These are phyloP conservation scores for Populus alba DNA, from an alignment of 345 rosid species.

Conservation along the genomic window DNA sequence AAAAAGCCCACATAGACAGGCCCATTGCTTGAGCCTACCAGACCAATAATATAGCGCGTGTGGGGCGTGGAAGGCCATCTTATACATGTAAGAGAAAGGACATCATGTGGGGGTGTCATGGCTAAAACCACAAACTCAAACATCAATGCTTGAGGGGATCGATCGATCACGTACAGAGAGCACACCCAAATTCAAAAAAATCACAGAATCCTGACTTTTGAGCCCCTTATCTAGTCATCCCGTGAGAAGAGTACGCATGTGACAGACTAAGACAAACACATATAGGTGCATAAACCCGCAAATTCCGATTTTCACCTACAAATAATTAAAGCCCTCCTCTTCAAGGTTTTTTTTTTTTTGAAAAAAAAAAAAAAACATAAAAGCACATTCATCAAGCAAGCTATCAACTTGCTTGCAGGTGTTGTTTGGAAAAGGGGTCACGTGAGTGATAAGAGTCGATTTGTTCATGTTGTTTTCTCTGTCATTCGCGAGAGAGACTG, in stretches of 20 bases:
- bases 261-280: slow-evolving; percentile 33
- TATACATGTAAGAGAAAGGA: background rate
- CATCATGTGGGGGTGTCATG: slow-evolving; percentile 23
- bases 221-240: slow-evolving; percentile 20
- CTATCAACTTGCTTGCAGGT: background rate
- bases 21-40: background rate
- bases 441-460: background rate
- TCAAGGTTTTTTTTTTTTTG: too few species aligned
- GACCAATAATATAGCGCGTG: background rate
- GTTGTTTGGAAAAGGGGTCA: background rate
- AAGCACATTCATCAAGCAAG: background rate
- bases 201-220: background rate
- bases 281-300: slow-evolving; percentile 1
- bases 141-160: background rate
- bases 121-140: slow-evolving; percentile 22
- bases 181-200: slow-evolving; percentile 7
- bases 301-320: background rate
- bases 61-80: background rate
- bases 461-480: background rate
- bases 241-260: slow-evolving; percentile 42
- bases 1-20: background rate
- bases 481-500: background rate
- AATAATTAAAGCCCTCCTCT: background rate
- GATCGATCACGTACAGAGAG: background rate
- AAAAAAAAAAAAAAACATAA: too few species aligned